phyloP scores from a whole-genome alignment of 225 moss, liverwort and hornwort genomes.

The Anthoceros angustus region DNA sequence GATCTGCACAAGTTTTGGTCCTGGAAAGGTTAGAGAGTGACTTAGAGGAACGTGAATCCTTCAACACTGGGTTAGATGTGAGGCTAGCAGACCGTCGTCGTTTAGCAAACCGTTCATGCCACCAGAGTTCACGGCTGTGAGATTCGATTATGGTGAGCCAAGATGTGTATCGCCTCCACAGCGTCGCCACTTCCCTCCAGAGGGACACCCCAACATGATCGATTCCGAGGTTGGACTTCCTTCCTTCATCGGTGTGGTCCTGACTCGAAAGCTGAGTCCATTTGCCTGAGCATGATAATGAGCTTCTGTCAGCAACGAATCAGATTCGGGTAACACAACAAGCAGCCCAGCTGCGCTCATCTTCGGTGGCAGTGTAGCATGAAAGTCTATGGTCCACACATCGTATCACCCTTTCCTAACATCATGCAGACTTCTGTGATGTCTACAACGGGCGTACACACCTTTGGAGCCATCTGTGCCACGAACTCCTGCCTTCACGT shows the following conservation, averaged over 20 bases:
- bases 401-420: too few relatives aligned
- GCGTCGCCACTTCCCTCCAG: conserved; percentile 26
- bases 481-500: too few relatives aligned
- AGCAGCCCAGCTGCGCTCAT: too few relatives aligned
- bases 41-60: background rate
- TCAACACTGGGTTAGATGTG: background rate
- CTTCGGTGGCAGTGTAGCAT: too few relatives aligned
- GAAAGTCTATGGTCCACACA: too few relatives aligned
- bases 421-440: too few relatives aligned
- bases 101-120: conserved; percentile 44
- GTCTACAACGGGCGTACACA: too few relatives aligned
- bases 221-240: conserved; percentile 16
- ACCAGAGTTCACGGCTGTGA: conserved; percentile 41
- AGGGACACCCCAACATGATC: conserved; percentile 25
- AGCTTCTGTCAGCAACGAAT: too few relatives aligned
- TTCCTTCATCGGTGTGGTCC: background rate
- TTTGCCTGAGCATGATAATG: too few relatives aligned
- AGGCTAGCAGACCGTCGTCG: conserved; percentile 23
- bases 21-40: conserved; percentile 9
- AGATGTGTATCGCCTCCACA: conserved; percentile 35
- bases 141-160: conserved; percentile 41
- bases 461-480: too few relatives aligned
- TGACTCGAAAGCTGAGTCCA: too few relatives aligned
- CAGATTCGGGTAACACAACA: too few relatives aligned
- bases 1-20: conserved; percentile 11